Evolutionary conservation across 2,329 filamentous ascomycete species (phyloP).

Genomic region (Escovopsis sp.): DNA sequence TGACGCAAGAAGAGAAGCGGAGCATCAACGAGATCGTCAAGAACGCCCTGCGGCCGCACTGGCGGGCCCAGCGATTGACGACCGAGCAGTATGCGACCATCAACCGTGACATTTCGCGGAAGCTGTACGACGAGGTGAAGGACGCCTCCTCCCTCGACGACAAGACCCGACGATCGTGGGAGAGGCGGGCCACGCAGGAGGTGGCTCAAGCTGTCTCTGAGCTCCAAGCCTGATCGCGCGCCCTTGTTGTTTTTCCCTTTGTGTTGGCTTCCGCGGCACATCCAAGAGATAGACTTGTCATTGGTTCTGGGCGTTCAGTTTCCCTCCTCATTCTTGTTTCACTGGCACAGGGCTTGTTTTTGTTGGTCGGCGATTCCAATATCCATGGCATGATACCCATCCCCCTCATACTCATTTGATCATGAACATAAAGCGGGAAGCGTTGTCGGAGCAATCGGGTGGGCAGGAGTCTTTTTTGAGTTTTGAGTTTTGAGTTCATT

Average conservation of each 20-base stretch:
- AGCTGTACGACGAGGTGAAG: constrained; percentile 60
- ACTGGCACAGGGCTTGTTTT: not conserved
- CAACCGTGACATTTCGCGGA: constrained; percentile 77
- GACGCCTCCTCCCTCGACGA: constrained; percentile 44
- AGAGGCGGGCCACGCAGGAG: constrained; percentile 61
- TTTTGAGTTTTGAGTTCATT: too few relatives aligned
- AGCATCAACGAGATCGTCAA: constrained; percentile 83
- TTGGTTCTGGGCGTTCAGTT: not conserved
- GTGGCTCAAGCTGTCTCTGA: constrained; percentile 59
- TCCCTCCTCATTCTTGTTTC: too few relatives aligned
- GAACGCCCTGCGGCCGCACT: constrained; percentile 65
- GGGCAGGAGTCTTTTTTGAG: too few relatives aligned
- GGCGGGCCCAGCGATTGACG: constrained; percentile 61
- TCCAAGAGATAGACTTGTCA: not conserved
- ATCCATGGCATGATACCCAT: constrained; percentile 7
- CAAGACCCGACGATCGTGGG: constrained; percentile 52
- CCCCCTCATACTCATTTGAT: not conserved
- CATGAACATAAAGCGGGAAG: too few relatives aligned
- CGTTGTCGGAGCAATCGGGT: too few relatives aligned
- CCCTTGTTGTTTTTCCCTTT: too few relatives aligned
- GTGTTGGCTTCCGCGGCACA: too few relatives aligned
- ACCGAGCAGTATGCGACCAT: constrained; percentile 87
- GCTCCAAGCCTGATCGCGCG: constrained; percentile 28
- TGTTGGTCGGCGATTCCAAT: constrained; percentile 6
- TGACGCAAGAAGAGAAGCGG: constrained; percentile 73